Evolutionary conservation across 2,329 filamentous ascomycete genomes (phyloP).

Genomic region (Leptographium radiaticola): DNA sequence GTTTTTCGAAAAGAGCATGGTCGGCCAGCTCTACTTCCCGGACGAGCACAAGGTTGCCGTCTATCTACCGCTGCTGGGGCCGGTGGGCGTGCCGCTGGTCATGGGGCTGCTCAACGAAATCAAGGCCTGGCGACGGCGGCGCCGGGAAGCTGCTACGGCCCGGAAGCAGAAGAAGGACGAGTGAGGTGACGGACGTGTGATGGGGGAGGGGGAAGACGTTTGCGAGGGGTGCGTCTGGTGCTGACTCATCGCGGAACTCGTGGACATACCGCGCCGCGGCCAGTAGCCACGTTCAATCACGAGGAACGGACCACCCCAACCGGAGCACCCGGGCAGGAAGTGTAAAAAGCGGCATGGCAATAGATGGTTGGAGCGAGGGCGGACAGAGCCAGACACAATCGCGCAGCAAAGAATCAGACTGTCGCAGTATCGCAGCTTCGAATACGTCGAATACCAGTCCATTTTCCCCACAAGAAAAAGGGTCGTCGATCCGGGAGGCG

Average conservation of each 20-base stretch:
- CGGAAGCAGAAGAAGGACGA: conserved; percentile 22
- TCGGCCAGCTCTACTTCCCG: conserved; percentile 94
- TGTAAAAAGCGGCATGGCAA: too few species aligned
- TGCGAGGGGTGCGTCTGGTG: too few species aligned
- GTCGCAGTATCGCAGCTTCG: too few species aligned
- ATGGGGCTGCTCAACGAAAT: conserved; percentile 76
- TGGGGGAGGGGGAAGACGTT: conserved; percentile 12
- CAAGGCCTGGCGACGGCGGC: conserved; percentile 43
- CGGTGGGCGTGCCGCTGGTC: conserved; percentile 77
- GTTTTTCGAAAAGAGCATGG: conserved; percentile 99
- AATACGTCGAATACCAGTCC: too few species aligned
- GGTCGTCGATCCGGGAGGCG: background rate
- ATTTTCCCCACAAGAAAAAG: background rate
- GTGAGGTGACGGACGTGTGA: conserved; percentile 9
- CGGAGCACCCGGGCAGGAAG: too few species aligned
- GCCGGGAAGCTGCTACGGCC: conserved; percentile 27
- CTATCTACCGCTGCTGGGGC: conserved; percentile 81
- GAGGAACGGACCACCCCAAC: too few species aligned
- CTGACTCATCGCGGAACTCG: too few species aligned
- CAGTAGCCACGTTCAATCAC: too few species aligned
- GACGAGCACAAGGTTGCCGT: conserved; percentile 98
- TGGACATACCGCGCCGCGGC: too few species aligned
- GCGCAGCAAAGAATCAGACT: too few species aligned
- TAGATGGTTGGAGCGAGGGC: too few species aligned
- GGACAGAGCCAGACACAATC: too few species aligned